phyloP scores from a whole-genome alignment of 805 yeast species.

The Metschnikowia peoriensis region DNA sequence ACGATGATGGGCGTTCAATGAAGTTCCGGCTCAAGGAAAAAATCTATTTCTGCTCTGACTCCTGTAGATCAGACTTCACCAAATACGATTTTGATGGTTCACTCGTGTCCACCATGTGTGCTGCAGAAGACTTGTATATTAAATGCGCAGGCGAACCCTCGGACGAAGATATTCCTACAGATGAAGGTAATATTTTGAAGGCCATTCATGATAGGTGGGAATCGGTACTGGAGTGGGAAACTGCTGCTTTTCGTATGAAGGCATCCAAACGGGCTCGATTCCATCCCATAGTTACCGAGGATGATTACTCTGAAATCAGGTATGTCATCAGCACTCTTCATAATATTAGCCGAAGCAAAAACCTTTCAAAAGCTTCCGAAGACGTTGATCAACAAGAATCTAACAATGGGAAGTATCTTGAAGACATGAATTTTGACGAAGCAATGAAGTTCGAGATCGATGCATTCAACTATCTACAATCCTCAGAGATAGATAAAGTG shows the following conservation, averaged over 20 bases:
- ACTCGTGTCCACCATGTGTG: conserved; percentile 35
- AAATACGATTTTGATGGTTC: conserved; percentile 34
- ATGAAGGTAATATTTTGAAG: conserved; percentile 10
- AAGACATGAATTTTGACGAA: conserved; percentile 3
- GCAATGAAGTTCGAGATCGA: conserved; percentile 20
- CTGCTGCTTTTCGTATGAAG: conserved; percentile 29
- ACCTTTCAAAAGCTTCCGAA: not conserved
- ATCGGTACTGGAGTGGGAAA: conserved; percentile 37
- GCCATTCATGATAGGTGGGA: conserved; percentile 36
- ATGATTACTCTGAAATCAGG: conserved; percentile 51
- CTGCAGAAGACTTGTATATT: conserved; percentile 32
- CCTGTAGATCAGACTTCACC: conserved; percentile 40
- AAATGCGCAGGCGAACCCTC: conserved; percentile 25
- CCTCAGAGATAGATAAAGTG: conserved; percentile 50
- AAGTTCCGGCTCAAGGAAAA: conserved; percentile 35
- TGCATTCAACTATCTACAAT: conserved; percentile 45
- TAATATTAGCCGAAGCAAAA: conserved; percentile 13
- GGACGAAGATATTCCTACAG: conserved; percentile 17
- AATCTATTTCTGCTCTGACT: conserved; percentile 51
- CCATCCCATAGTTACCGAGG: conserved; percentile 47
- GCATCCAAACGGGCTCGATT: conserved; percentile 30
- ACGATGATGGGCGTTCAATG: conserved; percentile 46
- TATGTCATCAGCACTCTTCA: conserved; percentile 35
- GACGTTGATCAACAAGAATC: too few species aligned
- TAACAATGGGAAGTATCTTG: not conserved